Evolutionary conservation across 257 asterid genomes (phyloP), one percentile per base, ranked within the genome.

Genomic region (Voacanga thouarsii): DNA sequence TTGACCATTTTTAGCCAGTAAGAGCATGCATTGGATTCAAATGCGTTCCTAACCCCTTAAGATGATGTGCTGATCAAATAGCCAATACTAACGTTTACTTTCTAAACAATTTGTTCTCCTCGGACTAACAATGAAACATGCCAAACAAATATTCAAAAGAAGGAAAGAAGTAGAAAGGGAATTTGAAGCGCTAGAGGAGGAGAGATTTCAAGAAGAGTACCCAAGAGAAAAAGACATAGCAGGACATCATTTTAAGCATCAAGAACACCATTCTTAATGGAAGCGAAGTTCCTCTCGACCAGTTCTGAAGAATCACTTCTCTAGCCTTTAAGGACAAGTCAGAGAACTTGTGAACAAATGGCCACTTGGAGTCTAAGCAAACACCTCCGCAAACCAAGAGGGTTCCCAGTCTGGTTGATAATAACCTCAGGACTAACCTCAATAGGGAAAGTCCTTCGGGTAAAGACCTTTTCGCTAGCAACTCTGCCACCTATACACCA

Each of bases 371-470:
- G 53, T 82, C 91, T 80, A 93, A 83, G 76, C 98, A 88, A 39
- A 67, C 47, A 65, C 39, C 55, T 45, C 99, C 99, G 82, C 98
- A 93, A 8, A 93, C 83, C 88, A 95, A 45, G 49, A 95, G 78
- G 21, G 93, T 91, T n/a, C 99, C 99, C 72, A 92, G 45, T 85
- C 95, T 89, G 59, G 87, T 90, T 24, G 96, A 91, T 33, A 94
- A 80, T 44, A 91, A 43, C 68, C 23, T 82, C 9, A 95, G 77
- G 68, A 89, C 90, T 60, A 89, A 15, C 59, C 82, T 82, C 76
- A 93, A 83, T 16, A 91, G 19, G 53, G 80, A 59, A 80, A 90
- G 77, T 28, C 87, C 97, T 80, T 85, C 83, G 18, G 91, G 85
- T 9, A 77, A 43, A 28, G 82, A 83, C 79, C 91, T 87, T 86